Percentiles rank a stretch among this genome's conserved stretches.
phyloP scores from a whole-genome alignment of 2,329 filamentous ascomycete genomes.

The Cytospora schulzeri region DNA sequence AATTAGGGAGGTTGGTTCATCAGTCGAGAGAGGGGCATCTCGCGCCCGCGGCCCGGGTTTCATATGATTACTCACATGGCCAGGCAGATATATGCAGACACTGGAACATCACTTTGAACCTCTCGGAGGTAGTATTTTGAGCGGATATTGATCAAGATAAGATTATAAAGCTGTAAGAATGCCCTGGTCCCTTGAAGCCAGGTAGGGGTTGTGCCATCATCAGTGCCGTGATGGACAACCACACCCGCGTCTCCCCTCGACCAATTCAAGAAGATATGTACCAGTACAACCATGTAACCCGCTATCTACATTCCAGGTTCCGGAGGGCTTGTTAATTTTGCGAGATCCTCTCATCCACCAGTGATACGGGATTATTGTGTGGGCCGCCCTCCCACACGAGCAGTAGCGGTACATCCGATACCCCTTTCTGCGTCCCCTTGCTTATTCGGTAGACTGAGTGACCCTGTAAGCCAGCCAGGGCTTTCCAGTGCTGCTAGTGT shows the following conservation, averaged over 20 bases:
- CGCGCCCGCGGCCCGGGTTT: no score
- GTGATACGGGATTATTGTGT: neutral
- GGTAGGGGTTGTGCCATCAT: neutral
- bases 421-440: neutral
- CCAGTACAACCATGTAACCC: neutral
- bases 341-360: neutral
- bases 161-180: neutral
- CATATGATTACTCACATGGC: neutral
- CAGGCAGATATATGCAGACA: neutral
- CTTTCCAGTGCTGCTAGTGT: neutral
- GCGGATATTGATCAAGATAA: neutral
- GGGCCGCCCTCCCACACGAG: neutral
- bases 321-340: neutral
- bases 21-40: neutral
- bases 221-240: neutral
- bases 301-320: neutral
- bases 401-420: neutral
- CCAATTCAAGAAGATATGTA: neutral
- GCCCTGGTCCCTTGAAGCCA: neutral
- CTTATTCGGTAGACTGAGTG: neutral
- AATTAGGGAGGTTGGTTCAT: neutral
- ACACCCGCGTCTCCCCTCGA: neutral
- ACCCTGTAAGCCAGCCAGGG: conserved; percentile 1
- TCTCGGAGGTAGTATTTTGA: no score
- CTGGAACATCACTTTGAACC: neutral